phyloP scores from a whole-genome alignment of 2,329 filamentous ascomycete genomes.

The Trichothecium sympodiale region DNA sequence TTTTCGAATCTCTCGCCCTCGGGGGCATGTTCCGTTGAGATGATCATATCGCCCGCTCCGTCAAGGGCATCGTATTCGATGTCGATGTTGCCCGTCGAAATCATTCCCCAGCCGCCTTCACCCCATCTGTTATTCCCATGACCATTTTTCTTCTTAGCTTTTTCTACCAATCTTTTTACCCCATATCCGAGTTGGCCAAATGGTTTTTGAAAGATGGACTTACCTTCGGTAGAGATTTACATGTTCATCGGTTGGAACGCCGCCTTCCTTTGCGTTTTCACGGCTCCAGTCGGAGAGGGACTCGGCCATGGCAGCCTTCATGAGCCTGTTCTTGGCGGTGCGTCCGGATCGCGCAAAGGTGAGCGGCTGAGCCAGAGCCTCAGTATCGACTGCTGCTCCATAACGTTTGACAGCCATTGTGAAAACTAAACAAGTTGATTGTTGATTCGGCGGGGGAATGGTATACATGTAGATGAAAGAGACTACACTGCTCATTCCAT shows the following conservation, averaged over 20 bases:
- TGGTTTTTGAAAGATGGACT: constrained; percentile 2
- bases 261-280: constrained; percentile 36
- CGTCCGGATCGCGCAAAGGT: constrained; percentile 38
- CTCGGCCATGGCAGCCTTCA: constrained; percentile 60
- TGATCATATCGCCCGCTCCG: constrained; percentile 44
- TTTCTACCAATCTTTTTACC: too few species aligned
- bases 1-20: constrained; percentile 49
- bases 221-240: constrained; percentile 40
- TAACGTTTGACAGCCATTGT: constrained; percentile 10
- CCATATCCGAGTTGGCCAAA: too few species aligned
- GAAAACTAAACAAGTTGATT: not conserved
- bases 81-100: constrained; percentile 55
- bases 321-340: constrained; percentile 51
- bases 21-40: constrained; percentile 38
- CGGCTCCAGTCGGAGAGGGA: constrained; percentile 49
- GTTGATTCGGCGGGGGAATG: too few species aligned
- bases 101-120: constrained; percentile 41
- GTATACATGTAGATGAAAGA: too few species aligned
- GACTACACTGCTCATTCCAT: too few species aligned
- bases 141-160: too few species aligned
- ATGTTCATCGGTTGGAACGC: constrained; percentile 24
- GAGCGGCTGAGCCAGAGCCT: constrained; percentile 30
- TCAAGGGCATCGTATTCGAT: constrained; percentile 50
- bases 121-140: constrained; percentile 36
- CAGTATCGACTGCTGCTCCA: constrained; percentile 7